These are phyloP conservation scores for Cystofilobasidium bisporidii DNA, from an alignment of 768 basidiomycete species.

Conservation along the genomic window DNA sequence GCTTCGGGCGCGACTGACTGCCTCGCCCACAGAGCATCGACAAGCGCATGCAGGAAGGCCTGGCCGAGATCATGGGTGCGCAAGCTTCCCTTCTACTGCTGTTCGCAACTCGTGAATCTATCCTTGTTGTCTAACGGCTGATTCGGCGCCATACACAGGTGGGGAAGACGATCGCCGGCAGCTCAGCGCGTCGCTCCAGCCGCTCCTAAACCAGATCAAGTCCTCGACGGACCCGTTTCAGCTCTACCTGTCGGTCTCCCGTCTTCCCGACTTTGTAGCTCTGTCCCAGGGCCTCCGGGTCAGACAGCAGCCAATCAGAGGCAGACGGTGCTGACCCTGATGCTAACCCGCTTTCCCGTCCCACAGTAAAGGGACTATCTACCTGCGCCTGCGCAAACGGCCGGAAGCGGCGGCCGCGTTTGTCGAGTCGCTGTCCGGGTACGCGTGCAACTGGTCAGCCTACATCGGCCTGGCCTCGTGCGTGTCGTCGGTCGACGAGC, in stretches of 20 bases:
- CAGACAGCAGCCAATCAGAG: too few relatives aligned
- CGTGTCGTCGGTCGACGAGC: conserved; percentile 69
- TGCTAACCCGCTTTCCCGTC: not conserved
- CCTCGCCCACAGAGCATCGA: conserved; percentile 15
- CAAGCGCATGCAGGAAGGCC: conserved; percentile 25
- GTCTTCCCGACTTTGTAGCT: too few relatives aligned
- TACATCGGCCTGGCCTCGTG: conserved; percentile 69
- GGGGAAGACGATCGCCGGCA: conserved; percentile 16
- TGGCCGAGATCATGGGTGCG: conserved; percentile 22
- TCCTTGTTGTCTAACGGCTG: not conserved
- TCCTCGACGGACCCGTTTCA: conserved; percentile 66
- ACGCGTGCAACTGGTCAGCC: conserved; percentile 91
- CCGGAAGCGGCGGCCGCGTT: conserved; percentile 77
- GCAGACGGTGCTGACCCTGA: too few relatives aligned
- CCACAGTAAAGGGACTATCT: conserved; percentile 68
- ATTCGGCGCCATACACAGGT: not conserved
- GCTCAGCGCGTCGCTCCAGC: conserved; percentile 24
- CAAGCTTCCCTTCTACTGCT: too few relatives aligned
- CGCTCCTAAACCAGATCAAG: conserved; percentile 52
- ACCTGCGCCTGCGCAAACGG: conserved; percentile 65
- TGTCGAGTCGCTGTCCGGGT: conserved; percentile 62
- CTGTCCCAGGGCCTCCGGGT: too few relatives aligned
- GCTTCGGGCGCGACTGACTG: too few relatives aligned
- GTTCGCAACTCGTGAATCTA: not conserved
- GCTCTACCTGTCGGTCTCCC: conserved; percentile 59